Conservation (phyloP, 208 protist species). For the Vickermania spadyakhi region DNA sequence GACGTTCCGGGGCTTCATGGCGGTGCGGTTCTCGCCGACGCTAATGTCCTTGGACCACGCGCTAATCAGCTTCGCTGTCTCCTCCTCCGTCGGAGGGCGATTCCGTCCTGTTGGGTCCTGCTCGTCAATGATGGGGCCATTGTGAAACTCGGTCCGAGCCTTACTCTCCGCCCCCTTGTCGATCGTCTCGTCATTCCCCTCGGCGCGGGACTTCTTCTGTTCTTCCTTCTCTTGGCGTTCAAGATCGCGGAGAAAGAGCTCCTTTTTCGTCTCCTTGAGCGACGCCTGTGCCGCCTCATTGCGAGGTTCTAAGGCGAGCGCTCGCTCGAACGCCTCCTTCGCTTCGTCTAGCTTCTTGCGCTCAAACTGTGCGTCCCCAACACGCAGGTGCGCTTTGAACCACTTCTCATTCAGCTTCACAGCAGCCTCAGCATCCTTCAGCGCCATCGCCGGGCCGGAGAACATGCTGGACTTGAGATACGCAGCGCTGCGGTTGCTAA, state of each 20-base stretch:
- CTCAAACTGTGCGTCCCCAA: slow-evolving; percentile 81
- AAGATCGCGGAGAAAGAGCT: slow-evolving; percentile 22
- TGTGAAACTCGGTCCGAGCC: slow-evolving; percentile 6
- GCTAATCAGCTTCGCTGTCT: slow-evolving; percentile 19
- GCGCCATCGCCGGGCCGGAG: slow-evolving; percentile 52
- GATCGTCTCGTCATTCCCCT: slow-evolving; percentile 3
- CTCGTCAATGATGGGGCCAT: slow-evolving; percentile 7
- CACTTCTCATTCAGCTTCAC: slow-evolving; percentile 61
- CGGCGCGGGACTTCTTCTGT: slow-evolving; percentile 1
- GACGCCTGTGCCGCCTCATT: slow-evolving; percentile 30
- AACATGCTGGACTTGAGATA: slow-evolving; percentile 71
- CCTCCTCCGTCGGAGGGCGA: slow-evolving; percentile 6
- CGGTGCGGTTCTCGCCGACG: slow-evolving; percentile 26
- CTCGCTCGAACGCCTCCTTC: slow-evolving; percentile 50
- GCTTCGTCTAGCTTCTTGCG: slow-evolving; percentile 84
- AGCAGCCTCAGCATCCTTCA: slow-evolving; percentile 80
- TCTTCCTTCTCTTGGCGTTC: slow-evolving; percentile 14
- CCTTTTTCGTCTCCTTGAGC: slow-evolving; percentile 24
- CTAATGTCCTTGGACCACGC: slow-evolving; percentile 37
- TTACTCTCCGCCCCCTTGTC: background rate
- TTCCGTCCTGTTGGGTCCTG: slow-evolving; percentile 6
- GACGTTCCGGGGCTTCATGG: slow-evolving; percentile 27
- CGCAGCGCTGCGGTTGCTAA: slow-evolving; percentile 83
- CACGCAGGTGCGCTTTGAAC: slow-evolving; percentile 78
- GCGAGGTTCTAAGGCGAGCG: slow-evolving; percentile 35